Evolutionary conservation across 495 filamentous ascomycete species (phyloP).

Genomic region (Annulohypoxylon moriforme): DNA sequence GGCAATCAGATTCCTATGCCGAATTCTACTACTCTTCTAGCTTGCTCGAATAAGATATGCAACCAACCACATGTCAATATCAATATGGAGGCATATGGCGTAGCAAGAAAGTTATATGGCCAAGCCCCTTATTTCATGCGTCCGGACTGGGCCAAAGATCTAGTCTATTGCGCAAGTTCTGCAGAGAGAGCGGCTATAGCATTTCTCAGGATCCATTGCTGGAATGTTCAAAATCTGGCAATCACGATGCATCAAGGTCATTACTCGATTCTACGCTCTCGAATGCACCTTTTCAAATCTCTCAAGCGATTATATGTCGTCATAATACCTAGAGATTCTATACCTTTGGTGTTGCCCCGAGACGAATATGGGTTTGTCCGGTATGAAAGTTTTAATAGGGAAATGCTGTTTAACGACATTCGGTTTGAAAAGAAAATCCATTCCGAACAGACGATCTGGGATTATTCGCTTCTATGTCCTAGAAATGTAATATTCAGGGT

Average conservation of each 20-base stretch:
- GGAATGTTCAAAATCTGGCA: background rate
- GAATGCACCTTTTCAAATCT: too few species aligned
- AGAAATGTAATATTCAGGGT: background rate
- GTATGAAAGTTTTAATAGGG: background rate
- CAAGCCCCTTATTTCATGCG: too few species aligned
- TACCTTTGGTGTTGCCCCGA: background rate
- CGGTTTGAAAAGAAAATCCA: too few species aligned
- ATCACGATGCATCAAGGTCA: background rate
- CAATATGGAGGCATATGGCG: background rate
- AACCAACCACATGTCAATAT: background rate
- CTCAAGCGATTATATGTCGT: background rate
- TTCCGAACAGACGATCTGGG: too few species aligned
- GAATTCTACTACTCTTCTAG: background rate
- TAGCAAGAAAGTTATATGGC: background rate
- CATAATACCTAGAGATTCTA: background rate
- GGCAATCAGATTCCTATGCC: background rate
- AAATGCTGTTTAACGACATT: background rate
- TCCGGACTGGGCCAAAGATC: background rate
- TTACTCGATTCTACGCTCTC: too few species aligned
- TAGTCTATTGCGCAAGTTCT: background rate
- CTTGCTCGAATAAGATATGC: background rate
- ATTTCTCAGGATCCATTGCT: background rate
- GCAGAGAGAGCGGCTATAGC: background rate
- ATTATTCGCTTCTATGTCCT: background rate
- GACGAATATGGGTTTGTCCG: conserved; percentile 14